Evolutionary conservation across 2,329 filamentous ascomycete genomes (phyloP).

Genomic region (Botryotinia narcissicola): DNA sequence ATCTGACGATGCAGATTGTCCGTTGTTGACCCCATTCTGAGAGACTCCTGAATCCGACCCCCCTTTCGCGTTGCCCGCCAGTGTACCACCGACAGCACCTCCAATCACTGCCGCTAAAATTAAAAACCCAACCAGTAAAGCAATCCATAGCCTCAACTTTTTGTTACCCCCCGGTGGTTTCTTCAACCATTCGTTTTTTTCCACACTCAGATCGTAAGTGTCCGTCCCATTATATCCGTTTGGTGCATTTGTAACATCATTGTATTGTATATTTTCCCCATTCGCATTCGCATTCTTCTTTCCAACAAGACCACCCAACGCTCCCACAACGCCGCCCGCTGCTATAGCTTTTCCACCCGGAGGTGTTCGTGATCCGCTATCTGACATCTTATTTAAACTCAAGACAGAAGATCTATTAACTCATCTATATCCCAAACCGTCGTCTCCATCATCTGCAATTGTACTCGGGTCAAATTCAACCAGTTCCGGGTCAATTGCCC

Average conservation of each 20-base stretch:
- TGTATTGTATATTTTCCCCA: conserved; percentile 33
- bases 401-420: conserved; percentile 54
- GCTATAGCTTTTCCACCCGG: conserved; percentile 42
- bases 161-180: conserved; percentile 62
- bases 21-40: conserved; percentile 28
- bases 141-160: conserved; percentile 67
- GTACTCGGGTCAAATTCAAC: conserved; percentile 61
- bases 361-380: conserved; percentile 24
- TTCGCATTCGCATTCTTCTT: conserved; percentile 29
- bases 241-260: conserved; percentile 27
- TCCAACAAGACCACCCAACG: conserved; percentile 34
- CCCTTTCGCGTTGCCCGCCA: conserved; percentile 16
- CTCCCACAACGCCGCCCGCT: conserved; percentile 41
- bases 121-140: conserved; percentile 60
- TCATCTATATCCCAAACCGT: conserved; percentile 63
- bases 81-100: conserved; percentile 64
- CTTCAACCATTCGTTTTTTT: conserved; percentile 66
- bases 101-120: conserved; percentile 70
- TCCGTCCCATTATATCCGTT: conserved; percentile 25
- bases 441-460: conserved; percentile 85
- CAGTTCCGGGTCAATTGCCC: conserved; percentile 34
- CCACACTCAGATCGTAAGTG: conserved; percentile 39
- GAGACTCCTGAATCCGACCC: conserved; percentile 37
- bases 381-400: conserved; percentile 33
- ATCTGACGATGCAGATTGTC: conserved; percentile 57